Conservation (phyloP, 352 stramenopile genomes). For the Phytophthora lateralis region DNA sequence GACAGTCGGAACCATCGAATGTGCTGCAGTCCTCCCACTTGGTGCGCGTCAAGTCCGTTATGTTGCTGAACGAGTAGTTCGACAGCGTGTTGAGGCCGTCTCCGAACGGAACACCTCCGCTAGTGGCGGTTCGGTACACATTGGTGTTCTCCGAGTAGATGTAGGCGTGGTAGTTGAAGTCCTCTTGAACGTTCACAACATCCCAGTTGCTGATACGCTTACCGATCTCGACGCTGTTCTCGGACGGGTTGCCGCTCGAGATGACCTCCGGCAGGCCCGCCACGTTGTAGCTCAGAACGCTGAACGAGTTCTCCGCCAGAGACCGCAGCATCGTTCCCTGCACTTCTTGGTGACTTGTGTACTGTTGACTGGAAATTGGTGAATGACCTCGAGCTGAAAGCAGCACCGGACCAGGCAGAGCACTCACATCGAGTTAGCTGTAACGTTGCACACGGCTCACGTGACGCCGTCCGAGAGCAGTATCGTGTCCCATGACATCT, state of each 20-base stretch:
- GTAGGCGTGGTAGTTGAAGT: constrained; percentile 53
- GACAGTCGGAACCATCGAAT: constrained; percentile 52
- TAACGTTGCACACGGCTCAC: constrained; percentile 17
- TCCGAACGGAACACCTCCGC: constrained; percentile 45
- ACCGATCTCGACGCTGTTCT: constrained; percentile 53
- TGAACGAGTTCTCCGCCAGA: constrained; percentile 46
- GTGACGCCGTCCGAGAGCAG: constrained; percentile 7
- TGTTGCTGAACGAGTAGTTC: constrained; percentile 48
- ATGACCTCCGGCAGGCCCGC: constrained; percentile 48
- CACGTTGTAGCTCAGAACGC: constrained; percentile 53
- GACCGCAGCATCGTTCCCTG: constrained; percentile 29
- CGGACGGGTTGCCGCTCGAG: constrained; percentile 48
- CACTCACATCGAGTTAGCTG: constrained; percentile 13
- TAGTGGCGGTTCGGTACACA: constrained; percentile 45
- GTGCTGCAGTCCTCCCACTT: constrained; percentile 55
- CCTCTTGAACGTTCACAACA: constrained; percentile 46
- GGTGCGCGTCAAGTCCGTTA: constrained; percentile 47
- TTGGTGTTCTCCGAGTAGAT: constrained; percentile 51
- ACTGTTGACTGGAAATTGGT: constrained; percentile 7
- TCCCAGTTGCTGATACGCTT: constrained; percentile 45
- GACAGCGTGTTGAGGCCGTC: constrained; percentile 56
- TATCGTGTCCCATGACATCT: constrained; percentile 9
- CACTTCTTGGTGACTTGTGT: neutral
- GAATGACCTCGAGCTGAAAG: constrained; percentile 9
- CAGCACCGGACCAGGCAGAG: constrained; percentile 7